phyloP scores from a whole-genome alignment of 2,329 filamentous ascomycete species.

The Fusarium sp. region DNA sequence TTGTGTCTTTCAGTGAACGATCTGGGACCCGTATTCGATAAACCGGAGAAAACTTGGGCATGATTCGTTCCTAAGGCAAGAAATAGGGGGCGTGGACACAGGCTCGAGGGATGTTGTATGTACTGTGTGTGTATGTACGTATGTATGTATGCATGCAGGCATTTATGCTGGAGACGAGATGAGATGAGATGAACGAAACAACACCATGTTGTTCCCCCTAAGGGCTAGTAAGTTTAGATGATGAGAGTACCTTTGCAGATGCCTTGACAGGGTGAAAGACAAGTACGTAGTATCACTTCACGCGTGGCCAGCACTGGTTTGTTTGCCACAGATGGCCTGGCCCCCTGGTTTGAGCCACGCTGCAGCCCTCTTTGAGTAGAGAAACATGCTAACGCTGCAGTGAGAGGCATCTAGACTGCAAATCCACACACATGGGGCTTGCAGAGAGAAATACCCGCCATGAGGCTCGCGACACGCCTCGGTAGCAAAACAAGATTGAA shows the following conservation, averaged over 20 bases:
- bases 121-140: not conserved
- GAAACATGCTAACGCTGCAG: constrained; percentile 31
- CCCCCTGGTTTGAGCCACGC: constrained; percentile 21
- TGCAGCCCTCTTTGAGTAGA: constrained; percentile 5
- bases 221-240: constrained; percentile 34
- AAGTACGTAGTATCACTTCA: constrained; percentile 13
- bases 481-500: constrained; percentile 9
- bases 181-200: constrained; percentile 35
- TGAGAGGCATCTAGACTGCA: constrained; percentile 13
- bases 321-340: constrained; percentile 21
- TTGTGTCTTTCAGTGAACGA: not conserved
- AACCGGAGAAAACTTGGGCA: constrained; percentile 20
- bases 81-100: constrained; percentile 28
- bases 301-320: constrained; percentile 16
- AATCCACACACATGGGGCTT: constrained; percentile 21
- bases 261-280: constrained; percentile 29
- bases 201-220: constrained; percentile 28
- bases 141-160: too few species aligned
- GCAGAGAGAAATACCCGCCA: constrained; percentile 7
- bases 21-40: constrained; percentile 14
- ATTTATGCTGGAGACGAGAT: not conserved
- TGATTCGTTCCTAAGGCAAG: constrained; percentile 7
- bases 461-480: constrained; percentile 21
- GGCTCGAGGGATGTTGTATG: constrained; percentile 20
- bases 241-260: constrained; percentile 38